Base-by-base conservation (phyloP, 768 basidiomycete genomes). In the Agaricus sinodeliciosus region DNA sequence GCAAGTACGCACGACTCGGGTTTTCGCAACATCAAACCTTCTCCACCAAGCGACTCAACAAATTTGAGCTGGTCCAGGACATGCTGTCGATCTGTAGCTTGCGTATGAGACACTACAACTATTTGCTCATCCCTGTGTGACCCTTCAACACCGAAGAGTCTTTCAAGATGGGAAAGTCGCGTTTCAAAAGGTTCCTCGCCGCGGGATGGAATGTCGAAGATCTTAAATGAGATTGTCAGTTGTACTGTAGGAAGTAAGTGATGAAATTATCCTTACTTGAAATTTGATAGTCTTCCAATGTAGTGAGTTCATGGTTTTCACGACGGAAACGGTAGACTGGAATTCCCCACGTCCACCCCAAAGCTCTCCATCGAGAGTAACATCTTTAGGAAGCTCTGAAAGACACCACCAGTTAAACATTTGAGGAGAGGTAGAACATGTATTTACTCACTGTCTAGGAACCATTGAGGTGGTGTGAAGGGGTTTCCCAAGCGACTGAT, bases 311-410 rank as follows among this genome's bases (percentile, higher is more conserved):
- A 70, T 59, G 15, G 79, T 80, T 59, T 79, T 81, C 40, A 83
- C 80, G 43, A 83, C 74, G 0, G 80, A 81, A 0, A 83, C 78
- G 0, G 80, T 80, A 8, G 73, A 72, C 56, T 79, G 77, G 60
- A 83, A 83, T 55, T 78, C 64, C 22, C 76, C 71, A n/a, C 80
- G 71, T 13, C 80, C 80, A 18, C 72, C 72, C 55, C 80, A 83
- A 15, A 83, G 73, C 60, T 83, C 81, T 6, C 81, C 81, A 51
- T 83, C 81, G 13, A 83, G 71, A 1, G 78, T 79, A 9, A 77
- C 59, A 49, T 78, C 75, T 55, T 73, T 77, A 1, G 81, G 81
- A 18, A 83, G 66, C 55, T 74, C 80, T 81, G 53, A 15, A 51
- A 6, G 54, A 40, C 34, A 16, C 41, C 1, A 53, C 39, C 41